Conservation (phyloP, 371 early-diverging fungal species). For the Mycotypha africana region DNA sequence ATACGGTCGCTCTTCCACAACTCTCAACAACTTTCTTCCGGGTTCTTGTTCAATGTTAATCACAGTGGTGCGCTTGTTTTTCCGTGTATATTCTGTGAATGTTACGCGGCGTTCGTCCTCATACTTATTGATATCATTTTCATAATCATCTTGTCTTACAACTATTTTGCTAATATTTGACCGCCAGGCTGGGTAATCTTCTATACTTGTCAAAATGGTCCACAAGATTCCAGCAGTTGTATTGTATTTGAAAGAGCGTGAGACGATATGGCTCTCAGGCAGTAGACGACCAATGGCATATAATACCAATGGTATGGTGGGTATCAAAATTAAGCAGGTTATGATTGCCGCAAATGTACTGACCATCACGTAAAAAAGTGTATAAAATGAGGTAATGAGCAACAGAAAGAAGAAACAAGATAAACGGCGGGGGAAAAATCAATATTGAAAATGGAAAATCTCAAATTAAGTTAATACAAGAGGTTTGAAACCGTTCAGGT, state of each 20-base stretch:
- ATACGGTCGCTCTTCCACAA: conserved; percentile 29
- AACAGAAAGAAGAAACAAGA: conserved; percentile 1
- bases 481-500: no score
- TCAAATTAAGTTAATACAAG: no score
- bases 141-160: conserved; percentile 12
- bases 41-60: conserved; percentile 30
- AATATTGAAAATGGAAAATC: no score
- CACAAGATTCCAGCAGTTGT: conserved; percentile 29
- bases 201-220: conserved; percentile 29
- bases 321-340: conserved; percentile 7
- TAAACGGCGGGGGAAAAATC: not conserved
- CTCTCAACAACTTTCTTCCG: conserved; percentile 21
- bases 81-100: conserved; percentile 31
- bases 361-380: conserved; percentile 2
- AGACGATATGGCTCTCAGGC: conserved; percentile 13
- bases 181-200: conserved; percentile 35
- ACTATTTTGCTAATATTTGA: conserved; percentile 20
- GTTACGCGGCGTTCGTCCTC: conserved; percentile 11
- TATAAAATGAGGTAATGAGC: not conserved
- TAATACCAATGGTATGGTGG: conserved; percentile 16
- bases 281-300: conserved; percentile 17
- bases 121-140: conserved; percentile 16
- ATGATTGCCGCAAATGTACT: conserved; percentile 9
- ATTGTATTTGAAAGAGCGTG: conserved; percentile 9
- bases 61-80: conserved; percentile 21